phyloP scores from a whole-genome alignment of 768 basidiomycete genomes.

The Lentinula edodes region DNA sequence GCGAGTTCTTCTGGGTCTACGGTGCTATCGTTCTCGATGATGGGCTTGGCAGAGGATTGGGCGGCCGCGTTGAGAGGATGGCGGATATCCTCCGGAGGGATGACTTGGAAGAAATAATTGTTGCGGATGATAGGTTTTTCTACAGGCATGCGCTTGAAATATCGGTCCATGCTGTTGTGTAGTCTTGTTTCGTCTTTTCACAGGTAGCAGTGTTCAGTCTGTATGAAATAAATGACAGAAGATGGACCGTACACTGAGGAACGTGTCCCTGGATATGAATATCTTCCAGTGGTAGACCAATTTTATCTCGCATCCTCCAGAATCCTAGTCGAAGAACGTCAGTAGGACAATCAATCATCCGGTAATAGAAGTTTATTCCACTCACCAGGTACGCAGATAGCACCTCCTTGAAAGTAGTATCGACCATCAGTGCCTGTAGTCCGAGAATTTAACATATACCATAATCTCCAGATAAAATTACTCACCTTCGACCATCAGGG shows the following conservation, averaged over 20 bases:
- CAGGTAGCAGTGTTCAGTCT: background rate
- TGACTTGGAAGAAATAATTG: conserved; percentile 53
- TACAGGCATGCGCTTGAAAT: conserved; percentile 60
- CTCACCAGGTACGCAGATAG: conserved; percentile 58
- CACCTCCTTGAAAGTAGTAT: conserved; percentile 73
- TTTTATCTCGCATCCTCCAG: conserved; percentile 75
- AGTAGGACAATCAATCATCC: background rate
- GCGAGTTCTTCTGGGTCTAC: conserved; percentile 61
- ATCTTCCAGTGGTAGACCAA: conserved; percentile 65
- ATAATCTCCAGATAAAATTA: background rate
- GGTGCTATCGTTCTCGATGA: conserved; percentile 15
- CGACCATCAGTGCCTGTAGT: conserved; percentile 53
- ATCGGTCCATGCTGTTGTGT: conserved; percentile 59
- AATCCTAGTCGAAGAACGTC: conserved; percentile 39
- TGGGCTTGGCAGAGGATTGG: conserved; percentile 9
- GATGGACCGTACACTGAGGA: conserved; percentile 53
- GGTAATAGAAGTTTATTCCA: background rate
- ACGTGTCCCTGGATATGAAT: conserved; percentile 70
- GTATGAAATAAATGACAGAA: background rate
- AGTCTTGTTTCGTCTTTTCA: conserved; percentile 42
- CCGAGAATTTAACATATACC: background rate
- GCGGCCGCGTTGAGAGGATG: conserved; percentile 9
- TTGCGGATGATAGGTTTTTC: conserved; percentile 69
- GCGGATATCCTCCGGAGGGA: conserved; percentile 19
- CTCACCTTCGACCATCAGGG: conserved; percentile 55